A percentile compares a stretch with the other conserved stretches of the same genome.
Conservation (phyloP, 1,284 basidiomycete species). For the Leccinum huronense region DNA sequence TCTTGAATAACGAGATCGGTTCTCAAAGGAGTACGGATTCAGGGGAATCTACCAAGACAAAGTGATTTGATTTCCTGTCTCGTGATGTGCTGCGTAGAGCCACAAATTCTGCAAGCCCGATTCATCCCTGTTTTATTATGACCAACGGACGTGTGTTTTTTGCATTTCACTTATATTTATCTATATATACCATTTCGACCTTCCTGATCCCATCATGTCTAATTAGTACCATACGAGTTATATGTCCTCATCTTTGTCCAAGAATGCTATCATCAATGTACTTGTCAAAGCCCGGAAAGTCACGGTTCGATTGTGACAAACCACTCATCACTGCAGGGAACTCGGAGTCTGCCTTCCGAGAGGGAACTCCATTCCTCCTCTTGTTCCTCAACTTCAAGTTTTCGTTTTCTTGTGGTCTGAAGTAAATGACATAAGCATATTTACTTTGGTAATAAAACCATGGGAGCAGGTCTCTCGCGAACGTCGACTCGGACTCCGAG, state of each 20-base stretch:
- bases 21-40: not conserved
- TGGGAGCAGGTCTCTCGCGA: too few species aligned
- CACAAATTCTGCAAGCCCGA: not conserved
- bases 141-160: not conserved
- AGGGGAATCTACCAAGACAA: slow-evolving; percentile 19
- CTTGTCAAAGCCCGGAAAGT: not conserved
- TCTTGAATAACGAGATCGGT: slow-evolving; percentile 19
- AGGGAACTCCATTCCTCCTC: not conserved
- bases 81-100: not conserved
- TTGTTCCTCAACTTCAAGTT: not conserved
- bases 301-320: not conserved
- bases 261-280: not conserved
- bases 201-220: not conserved
- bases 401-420: not conserved
- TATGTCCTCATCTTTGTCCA: not conserved
- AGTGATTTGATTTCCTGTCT: slow-evolving; percentile 13
- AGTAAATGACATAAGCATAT: too few species aligned
- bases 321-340: too few species aligned
- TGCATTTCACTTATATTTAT: not conserved
- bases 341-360: not conserved
- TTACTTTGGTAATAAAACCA: too few species aligned
- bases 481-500: not conserved
- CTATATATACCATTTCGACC: not conserved
- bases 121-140: not conserved
- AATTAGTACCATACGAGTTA: not conserved